Conservation (phyloP, 2,329 filamentous ascomycete genomes). For the Thielaviopsis populi region DNA sequence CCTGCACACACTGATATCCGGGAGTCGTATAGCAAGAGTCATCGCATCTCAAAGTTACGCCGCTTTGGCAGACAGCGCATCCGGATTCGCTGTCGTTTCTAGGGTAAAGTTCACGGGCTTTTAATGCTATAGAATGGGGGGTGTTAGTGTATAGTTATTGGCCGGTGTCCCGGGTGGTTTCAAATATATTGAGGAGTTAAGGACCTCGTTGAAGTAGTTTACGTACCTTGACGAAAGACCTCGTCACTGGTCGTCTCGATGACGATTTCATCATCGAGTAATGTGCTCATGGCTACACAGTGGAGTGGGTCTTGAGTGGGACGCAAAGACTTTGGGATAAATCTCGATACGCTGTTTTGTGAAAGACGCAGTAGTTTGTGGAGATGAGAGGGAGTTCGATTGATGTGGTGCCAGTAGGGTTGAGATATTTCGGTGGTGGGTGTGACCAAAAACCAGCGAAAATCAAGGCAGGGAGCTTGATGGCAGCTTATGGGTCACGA, state of each 20-base stretch:
- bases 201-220: background rate
- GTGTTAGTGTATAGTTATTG: background rate
- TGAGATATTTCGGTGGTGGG: too few species aligned
- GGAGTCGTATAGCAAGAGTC: slow-evolving; percentile 16
- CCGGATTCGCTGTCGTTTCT: slow-evolving; percentile 16
- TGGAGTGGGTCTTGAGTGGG: too few species aligned
- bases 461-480: slow-evolving; percentile 20
- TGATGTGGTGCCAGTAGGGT: too few species aligned
- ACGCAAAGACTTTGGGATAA: too few species aligned
- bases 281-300: background rate
- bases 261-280: slow-evolving; percentile 14
- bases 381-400: too few species aligned
- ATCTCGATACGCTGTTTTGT: too few species aligned
- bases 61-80: slow-evolving; percentile 17
- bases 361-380: too few species aligned
- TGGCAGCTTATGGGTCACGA: slow-evolving; percentile 27
- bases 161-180: background rate
- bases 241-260: slow-evolving; percentile 18
- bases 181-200: background rate
- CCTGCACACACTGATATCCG: slow-evolving; percentile 18
- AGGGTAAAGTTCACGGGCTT: slow-evolving; percentile 17
- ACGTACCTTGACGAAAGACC: slow-evolving; percentile 17
- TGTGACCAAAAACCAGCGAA: too few species aligned
- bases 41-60: slow-evolving; percentile 17
- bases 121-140: slow-evolving; percentile 11